phyloP scores from a whole-genome alignment of 2,329 filamentous ascomycete species.

The Dactylellina haptotyla region DNA sequence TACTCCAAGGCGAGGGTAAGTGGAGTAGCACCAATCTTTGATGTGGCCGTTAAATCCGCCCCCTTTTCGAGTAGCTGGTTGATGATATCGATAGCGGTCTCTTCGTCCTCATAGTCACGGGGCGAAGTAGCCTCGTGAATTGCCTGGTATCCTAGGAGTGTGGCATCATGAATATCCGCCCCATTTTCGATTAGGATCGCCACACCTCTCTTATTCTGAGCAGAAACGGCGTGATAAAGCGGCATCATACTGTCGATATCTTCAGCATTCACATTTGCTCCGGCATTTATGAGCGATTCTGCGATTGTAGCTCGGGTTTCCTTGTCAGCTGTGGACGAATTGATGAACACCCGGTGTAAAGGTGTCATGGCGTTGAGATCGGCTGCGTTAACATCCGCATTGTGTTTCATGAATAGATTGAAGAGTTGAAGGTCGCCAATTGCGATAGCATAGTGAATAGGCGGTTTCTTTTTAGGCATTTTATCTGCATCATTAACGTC shows the following conservation, averaged over 20 bases:
- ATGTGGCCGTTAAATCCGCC: conserved; percentile 16
- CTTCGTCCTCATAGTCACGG: conserved; percentile 12
- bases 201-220: conserved; percentile 51
- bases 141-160: conserved; percentile 20
- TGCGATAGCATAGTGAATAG: conserved; percentile 23
- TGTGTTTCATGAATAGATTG: conserved; percentile 39
- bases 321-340: conserved; percentile 17
- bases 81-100: conserved; percentile 36
- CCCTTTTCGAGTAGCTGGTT: conserved; percentile 26
- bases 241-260: conserved; percentile 50
- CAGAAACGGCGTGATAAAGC: conserved; percentile 47
- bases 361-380: conserved; percentile 23
- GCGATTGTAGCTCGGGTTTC: conserved; percentile 36
- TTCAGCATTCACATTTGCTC: conserved; percentile 49
- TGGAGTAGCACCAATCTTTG: conserved; percentile 34
- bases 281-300: conserved; percentile 40
- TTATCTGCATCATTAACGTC: conserved; percentile 30
- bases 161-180: conserved; percentile 40
- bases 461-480: conserved; percentile 32
- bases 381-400: conserved; percentile 8
- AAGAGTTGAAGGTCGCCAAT: conserved; percentile 34
- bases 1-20: conserved; percentile 15
- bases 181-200: conserved; percentile 49
- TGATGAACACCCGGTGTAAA: conserved; percentile 28
- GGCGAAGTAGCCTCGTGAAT: conserved; percentile 38